phyloP scores from a whole-genome alignment of 495 filamentous ascomycete species.

The Hypoxylon trugodes region DNA sequence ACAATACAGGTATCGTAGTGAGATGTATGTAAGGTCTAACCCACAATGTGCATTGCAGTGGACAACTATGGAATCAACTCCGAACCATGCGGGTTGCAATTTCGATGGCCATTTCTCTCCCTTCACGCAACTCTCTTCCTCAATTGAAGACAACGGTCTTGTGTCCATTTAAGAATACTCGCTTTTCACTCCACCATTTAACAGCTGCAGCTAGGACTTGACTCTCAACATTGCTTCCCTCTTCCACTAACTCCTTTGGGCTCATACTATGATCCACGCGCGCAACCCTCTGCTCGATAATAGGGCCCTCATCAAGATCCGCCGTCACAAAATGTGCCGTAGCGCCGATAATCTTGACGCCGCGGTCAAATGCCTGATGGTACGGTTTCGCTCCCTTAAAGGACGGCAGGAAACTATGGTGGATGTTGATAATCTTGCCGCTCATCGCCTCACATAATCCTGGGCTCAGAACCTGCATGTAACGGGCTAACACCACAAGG shows the following conservation, averaged over 20 bases:
- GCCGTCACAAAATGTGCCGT: constrained; percentile 81
- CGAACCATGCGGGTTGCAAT: background rate
- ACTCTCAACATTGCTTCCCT: constrained; percentile 79
- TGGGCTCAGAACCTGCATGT: constrained; percentile 83
- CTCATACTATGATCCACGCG: constrained; percentile 74
- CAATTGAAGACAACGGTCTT: constrained; percentile 76
- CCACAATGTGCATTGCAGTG: background rate
- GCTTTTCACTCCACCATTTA: constrained; percentile 75
- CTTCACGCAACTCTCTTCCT: background rate
- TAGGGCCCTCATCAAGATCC: constrained; percentile 78
- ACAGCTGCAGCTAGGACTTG: constrained; percentile 76
- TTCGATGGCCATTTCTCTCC: background rate
- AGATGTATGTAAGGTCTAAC: too few species aligned
- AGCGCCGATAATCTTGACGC: constrained; percentile 82
- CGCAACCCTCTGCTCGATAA: constrained; percentile 79
- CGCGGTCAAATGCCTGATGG: constrained; percentile 79
- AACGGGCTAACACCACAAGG: constrained; percentile 77
- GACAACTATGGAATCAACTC: background rate
- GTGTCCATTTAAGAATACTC: constrained; percentile 74
- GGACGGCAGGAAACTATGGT: constrained; percentile 78
- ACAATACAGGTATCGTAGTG: background rate
- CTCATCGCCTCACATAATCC: constrained; percentile 75
- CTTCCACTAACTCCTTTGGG: constrained; percentile 73
- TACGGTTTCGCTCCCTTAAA: constrained; percentile 86
- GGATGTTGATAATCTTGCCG: constrained; percentile 82